Evolutionary conservation across 352 stramenopile species (phyloP).

Genomic region (Pythium plurisporium): DNA sequence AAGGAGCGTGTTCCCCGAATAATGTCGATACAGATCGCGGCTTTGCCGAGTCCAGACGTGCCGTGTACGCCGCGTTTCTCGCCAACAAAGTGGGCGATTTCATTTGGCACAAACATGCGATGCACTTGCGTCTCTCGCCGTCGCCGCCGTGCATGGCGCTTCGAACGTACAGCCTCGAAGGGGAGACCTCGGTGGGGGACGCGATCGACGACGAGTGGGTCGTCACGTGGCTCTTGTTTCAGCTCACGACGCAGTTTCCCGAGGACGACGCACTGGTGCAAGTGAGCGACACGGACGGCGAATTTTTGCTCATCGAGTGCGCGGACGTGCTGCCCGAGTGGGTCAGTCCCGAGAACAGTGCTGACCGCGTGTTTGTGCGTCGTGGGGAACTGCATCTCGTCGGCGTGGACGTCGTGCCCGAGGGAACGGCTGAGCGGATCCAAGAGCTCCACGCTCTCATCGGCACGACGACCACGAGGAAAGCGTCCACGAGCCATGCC

Average conservation of each 20-base stretch:
- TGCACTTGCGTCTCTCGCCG: conserved; percentile 5
- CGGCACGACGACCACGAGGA: neutral
- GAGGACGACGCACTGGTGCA: conserved; percentile 26
- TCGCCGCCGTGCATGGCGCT: neutral
- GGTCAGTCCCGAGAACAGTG: conserved; percentile 36
- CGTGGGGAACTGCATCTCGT: conserved; percentile 20
- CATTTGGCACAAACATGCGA: conserved; percentile 27
- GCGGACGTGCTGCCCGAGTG: conserved; percentile 37
- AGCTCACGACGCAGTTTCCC: conserved; percentile 18
- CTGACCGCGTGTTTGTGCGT: conserved; percentile 24
- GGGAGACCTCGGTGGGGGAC: conserved; percentile 25
- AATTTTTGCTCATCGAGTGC: conserved; percentile 50
- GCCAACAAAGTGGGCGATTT: conserved; percentile 6
- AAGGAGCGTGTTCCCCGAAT: neutral
- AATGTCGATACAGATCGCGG: neutral
- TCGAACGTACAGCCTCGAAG: conserved; percentile 10
- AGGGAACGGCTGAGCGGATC: neutral
- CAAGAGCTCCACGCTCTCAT: neutral
- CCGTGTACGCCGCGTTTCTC: conserved; percentile 15
- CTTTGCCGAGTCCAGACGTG: conserved; percentile 4
- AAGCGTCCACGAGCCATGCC: neutral
- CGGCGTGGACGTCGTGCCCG: conserved; percentile 3
- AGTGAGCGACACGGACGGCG: conserved; percentile 35
- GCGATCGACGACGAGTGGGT: conserved; percentile 49
- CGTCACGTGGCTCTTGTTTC: conserved; percentile 28